Evolutionary conservation across 768 basidiomycete species (phyloP), one percentile per base, ranked within the genome.

Genomic region (Hericium coralloides): DNA sequence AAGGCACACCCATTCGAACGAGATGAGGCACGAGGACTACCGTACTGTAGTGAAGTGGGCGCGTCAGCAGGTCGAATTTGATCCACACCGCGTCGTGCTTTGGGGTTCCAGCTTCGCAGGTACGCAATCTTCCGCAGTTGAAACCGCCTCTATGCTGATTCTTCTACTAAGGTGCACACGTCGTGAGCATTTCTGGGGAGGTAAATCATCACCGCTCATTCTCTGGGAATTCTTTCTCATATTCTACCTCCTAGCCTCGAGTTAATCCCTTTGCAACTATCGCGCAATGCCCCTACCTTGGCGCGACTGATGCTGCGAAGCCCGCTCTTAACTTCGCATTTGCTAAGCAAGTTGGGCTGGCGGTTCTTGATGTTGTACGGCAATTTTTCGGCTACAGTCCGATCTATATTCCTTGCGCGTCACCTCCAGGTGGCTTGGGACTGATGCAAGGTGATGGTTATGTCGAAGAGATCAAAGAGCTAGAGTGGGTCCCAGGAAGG

Each of bases 21-120:
- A 61, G 1, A 72, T 73, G 26, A 72, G 73, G 53, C 62, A 71
- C 17, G 69, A 73, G 2, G 73, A 74, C 60, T 74, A 73, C 58
- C 60, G 67, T 23, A 68, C 71, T 2, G 72, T 73, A 37, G 60
- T 74, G 52, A 68, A 69, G 26, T 73, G 64, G 51, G 67, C 65
- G 37, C 59, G 68, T 8, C 64, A 67, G 52, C 66, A 68, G 57
- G 55, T 63, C 0, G 60, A 67, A 23, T 69, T 71, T 41, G 69
- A 74, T 55, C 60, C 68, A 3, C 62, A 70, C 15, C 60, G 64
- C 14, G 57, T 73, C 25, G 51, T 74, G 10, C 37, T 72, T 0
- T 74, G 72, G 73, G 73, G 73, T 3, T 67, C 69, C 3, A 71
- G 70, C 58, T 68, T 69, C 38, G 62, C 69, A 3, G 70, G 70